These are phyloP conservation scores for Hymenoscyphus fraxineus DNA, from an alignment of 2,329 filamentous ascomycete genomes.

Conservation along the genomic window DNA sequence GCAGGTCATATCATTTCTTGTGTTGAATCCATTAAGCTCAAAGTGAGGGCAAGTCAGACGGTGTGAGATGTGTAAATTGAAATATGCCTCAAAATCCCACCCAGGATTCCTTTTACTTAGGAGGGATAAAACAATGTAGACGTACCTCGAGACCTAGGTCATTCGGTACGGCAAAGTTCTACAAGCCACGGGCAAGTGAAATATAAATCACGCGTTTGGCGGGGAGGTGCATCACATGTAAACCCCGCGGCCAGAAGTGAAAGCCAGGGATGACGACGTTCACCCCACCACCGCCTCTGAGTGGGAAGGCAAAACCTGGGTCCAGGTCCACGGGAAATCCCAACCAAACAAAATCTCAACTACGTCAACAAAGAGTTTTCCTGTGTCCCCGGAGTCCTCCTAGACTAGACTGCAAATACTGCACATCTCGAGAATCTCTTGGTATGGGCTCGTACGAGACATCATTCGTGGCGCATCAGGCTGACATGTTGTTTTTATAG, in stretches of 20 bases:
- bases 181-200: background rate
- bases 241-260: background rate
- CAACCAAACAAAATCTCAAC: background rate
- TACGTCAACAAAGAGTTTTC: background rate
- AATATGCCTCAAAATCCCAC: background rate
- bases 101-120: no score
- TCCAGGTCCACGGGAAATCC: background rate
- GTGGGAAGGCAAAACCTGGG: background rate
- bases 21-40: constrained; percentile 2
- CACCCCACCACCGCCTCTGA: background rate
- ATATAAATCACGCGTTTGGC: background rate
- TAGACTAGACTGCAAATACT: background rate
- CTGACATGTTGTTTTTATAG: background rate
- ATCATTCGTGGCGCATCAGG: background rate
- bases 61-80: background rate
- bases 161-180: no score
- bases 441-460: background rate
- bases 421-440: background rate
- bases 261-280: background rate
- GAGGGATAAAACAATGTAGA: no score
- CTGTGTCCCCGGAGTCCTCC: background rate
- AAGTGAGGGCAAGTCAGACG: background rate
- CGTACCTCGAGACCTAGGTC: no score
- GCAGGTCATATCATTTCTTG: background rate
- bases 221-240: background rate